Conservation (phyloP, 108 stramenopile genomes). For the Cyclotella cryptica region DNA sequence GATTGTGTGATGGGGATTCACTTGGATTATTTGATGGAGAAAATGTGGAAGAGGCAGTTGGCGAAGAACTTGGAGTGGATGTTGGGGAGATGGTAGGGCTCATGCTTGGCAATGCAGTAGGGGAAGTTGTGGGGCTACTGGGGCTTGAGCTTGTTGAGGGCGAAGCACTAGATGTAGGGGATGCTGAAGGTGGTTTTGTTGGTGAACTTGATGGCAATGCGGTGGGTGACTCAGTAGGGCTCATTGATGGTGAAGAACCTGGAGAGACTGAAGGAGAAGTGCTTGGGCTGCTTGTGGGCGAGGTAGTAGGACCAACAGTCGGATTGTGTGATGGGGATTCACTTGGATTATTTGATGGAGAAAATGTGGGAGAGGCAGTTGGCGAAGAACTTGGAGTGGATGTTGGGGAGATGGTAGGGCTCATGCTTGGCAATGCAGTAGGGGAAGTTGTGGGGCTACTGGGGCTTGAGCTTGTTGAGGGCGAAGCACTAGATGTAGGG, state of each 20-base stretch:
- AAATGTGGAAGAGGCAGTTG: not conserved
- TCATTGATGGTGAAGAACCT: not conserved
- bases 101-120: not conserved
- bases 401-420: not conserved
- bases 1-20: not conserved
- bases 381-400: not conserved
- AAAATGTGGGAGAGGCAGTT: not conserved
- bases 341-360: not conserved
- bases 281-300: not conserved
- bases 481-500: not conserved
- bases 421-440: not conserved
- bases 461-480: not conserved
- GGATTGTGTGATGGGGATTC: not conserved
- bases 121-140: not conserved
- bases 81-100: not conserved
- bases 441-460: not conserved
- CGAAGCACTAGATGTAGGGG: not conserved
- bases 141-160: not conserved
- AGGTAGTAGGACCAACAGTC: not conserved
- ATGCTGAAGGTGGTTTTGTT: not conserved
- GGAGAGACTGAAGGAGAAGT: not conserved
- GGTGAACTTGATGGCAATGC: not conserved
- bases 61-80: not conserved
- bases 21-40: not conserved
- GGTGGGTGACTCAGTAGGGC: not conserved